phyloP scores from a whole-genome alignment of 805 yeast species.

The Metschnikowia cubensis region DNA sequence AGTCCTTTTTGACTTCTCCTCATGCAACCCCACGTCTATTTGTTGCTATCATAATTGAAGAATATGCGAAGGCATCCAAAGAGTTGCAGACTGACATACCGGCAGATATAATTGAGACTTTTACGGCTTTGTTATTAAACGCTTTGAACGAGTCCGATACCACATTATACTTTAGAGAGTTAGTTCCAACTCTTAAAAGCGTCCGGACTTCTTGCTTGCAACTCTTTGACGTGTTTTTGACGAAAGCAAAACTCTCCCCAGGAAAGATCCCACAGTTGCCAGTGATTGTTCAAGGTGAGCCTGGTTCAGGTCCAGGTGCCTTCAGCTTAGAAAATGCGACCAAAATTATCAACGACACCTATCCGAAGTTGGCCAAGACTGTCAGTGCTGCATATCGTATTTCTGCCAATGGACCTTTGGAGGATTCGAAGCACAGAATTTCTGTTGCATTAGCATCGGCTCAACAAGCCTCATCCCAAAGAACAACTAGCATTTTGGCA shows the following conservation, averaged over 20 bases:
- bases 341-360: constrained; percentile 58
- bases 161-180: constrained; percentile 67
- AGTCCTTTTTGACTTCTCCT: constrained; percentile 48
- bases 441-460: constrained; percentile 66
- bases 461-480: constrained; percentile 42
- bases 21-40: constrained; percentile 81
- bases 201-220: constrained; percentile 86
- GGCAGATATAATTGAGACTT: constrained; percentile 17
- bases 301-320: constrained; percentile 91
- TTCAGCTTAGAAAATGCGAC: constrained; percentile 79
- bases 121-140: constrained; percentile 28
- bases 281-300: constrained; percentile 88
- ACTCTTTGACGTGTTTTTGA: constrained; percentile 70
- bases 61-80: constrained; percentile 46
- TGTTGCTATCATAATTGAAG: constrained; percentile 65
- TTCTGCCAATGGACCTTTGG: constrained; percentile 65
- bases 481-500: constrained; percentile 63
- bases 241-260: constrained; percentile 67
- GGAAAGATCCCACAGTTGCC: constrained; percentile 78
- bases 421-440: constrained; percentile 73
- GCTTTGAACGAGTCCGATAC: constrained; percentile 40
- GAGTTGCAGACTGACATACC: constrained; percentile 17
- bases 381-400: constrained; percentile 69
- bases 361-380: constrained; percentile 56
- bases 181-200: constrained; percentile 80